These are phyloP conservation scores for Gentiana dahurica DNA, from an alignment of 257 asterid species.

Conservation along the genomic window DNA sequence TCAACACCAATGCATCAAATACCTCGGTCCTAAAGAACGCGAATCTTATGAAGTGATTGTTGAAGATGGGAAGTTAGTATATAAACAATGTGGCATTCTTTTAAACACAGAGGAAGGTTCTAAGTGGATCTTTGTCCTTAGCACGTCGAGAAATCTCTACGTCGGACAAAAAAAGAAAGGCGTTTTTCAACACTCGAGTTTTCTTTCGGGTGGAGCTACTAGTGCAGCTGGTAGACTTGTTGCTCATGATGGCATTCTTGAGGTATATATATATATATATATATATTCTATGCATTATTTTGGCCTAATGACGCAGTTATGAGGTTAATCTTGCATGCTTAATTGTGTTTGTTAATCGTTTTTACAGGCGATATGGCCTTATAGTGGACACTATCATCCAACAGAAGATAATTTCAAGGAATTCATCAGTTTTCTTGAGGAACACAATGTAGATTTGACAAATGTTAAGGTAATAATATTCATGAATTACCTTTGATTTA, in stretches of 20 bases:
- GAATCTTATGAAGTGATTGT: slow-evolving; percentile 43
- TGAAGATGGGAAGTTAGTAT: slow-evolving; percentile 41
- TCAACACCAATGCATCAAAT: slow-evolving; percentile 52
- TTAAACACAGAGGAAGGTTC: slow-evolving; percentile 38
- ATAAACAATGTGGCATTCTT: slow-evolving; percentile 36
- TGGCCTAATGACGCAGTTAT: no score
- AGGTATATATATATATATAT: slow-evolving; percentile 25
- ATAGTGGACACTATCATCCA: slow-evolving; percentile 80
- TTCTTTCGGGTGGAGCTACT: slow-evolving; percentile 47
- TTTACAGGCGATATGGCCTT: slow-evolving; percentile 57
- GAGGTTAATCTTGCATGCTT: not conserved
- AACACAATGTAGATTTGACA: slow-evolving; percentile 44
- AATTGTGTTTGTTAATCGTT: slow-evolving; percentile 1
- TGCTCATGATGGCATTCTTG: slow-evolving; percentile 43
- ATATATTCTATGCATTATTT: no score
- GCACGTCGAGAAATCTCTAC: slow-evolving; percentile 42
- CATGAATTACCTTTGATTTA: not conserved
- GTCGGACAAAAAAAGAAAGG: slow-evolving; percentile 51
- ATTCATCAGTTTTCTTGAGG: slow-evolving; percentile 49
- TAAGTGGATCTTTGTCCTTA: slow-evolving; percentile 69
- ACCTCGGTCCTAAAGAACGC: slow-evolving; percentile 65
- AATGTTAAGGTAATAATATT: slow-evolving; percentile 37
- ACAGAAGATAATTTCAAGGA: slow-evolving; percentile 66
- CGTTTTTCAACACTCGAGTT: slow-evolving; percentile 53
- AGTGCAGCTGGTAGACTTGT: slow-evolving; percentile 59